Base-by-base conservation (phyloP, 345 rosid genomes). In the Eucalyptus marginata region DNA sequence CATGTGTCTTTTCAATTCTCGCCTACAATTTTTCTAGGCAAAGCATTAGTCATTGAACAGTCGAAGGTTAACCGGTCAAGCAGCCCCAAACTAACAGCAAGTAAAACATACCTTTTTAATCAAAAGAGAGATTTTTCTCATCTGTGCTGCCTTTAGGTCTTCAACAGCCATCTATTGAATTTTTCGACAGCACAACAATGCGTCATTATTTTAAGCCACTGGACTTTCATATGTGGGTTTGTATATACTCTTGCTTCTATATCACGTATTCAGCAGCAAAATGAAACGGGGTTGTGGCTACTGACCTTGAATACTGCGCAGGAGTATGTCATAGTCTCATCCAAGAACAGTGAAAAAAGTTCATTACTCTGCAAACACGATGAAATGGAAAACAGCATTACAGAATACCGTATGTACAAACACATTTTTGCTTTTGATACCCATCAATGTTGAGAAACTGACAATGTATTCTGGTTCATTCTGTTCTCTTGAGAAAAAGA, bases 291-390 rank as follows among this genome's bases (percentile, higher is more conserved):
- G 50, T 83, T 4, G 27, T 11, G 18, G 81, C 59, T 49, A 33
- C 89, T 47, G 25, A 96, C 99, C 98, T 95, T 93, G 89, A 98
- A 98, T 54, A 96, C 92, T 1, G 97, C 98, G 27, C 94, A 94
- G 22, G 99, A 97, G 91, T 96, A 98, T 80, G 96, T 91, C 99
- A 96, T 96, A 46, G 97, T 94, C 91, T 98, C 98, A 83, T 95
- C 98, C 94, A 96, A 89, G 95, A 98, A 96, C 44, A 95, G 59
- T n/a, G 96, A 92, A 62, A 98, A 98, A 64, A 95, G 93, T 50
- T 96, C 97, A 50, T 97, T 98, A 90, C 99, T 95, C 99, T 96
- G 90, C 86, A 22, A 54, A 22, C 76, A 86, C 86, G 36, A 86
- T 22, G 12, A 27, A 50, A 71, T 71, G 25, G 43, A 68, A 31